These are phyloP conservation scores for Boletus subcaerulescens DNA, from an alignment of 768 basidiomycete genomes.

Conservation along the genomic window DNA sequence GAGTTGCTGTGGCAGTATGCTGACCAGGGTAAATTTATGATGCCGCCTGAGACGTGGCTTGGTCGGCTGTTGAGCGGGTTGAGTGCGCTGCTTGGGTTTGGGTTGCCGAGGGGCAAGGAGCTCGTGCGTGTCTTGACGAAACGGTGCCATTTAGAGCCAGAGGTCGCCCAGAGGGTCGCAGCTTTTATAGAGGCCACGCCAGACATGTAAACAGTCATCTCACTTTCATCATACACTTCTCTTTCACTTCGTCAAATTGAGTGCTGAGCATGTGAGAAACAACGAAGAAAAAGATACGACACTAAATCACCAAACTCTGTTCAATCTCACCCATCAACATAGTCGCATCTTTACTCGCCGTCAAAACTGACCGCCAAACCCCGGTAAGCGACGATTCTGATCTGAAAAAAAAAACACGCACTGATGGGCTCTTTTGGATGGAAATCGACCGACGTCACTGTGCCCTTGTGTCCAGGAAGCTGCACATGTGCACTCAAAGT, in stretches of 20 bases:
- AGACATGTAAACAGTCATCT: background rate
- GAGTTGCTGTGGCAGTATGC: conserved; percentile 20
- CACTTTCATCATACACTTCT: too few species aligned
- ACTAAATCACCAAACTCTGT: conserved; percentile 47
- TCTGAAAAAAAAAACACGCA: conserved; percentile 39
- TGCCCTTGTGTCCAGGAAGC: conserved; percentile 96
- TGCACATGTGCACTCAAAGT: conserved; percentile 25
- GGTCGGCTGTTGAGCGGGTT: conserved; percentile 17
- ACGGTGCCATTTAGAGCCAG: conserved; percentile 22
- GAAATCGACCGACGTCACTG: conserved; percentile 93
- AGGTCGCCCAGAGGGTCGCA: conserved; percentile 25
- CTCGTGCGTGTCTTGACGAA: conserved; percentile 22
- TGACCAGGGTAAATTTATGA: conserved; percentile 24
- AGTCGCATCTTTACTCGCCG: conserved; percentile 89
- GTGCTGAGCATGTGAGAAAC: background rate
- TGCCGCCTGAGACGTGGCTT: conserved; percentile 24
- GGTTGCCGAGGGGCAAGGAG: conserved; percentile 19
- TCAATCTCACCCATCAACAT: conserved; percentile 93
- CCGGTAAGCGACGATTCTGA: conserved; percentile 4
- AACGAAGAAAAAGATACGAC: background rate
- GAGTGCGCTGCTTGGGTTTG: conserved; percentile 14
- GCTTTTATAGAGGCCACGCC: conserved; percentile 17
- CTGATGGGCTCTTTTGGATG: conserved; percentile 95
- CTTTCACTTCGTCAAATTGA: too few species aligned
- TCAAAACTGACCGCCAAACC: conserved; percentile 57